phyloP scores from a whole-genome alignment of 2,329 filamentous ascomycete genomes.

The Ascochyta rabiei region DNA sequence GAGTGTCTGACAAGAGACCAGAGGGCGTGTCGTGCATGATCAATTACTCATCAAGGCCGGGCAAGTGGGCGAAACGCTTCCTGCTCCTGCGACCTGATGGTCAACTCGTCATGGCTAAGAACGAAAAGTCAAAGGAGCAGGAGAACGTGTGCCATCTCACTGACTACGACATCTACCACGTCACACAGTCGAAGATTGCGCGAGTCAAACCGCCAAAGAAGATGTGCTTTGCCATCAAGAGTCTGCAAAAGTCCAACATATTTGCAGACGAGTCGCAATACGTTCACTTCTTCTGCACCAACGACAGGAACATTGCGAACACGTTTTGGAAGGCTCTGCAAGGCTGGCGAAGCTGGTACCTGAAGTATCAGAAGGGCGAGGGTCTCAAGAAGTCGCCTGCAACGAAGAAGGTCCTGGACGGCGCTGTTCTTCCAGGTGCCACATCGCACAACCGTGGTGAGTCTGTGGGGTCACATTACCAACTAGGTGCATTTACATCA shows the following conservation, averaged over 20 bases:
- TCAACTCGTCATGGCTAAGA: conserved; percentile 75
- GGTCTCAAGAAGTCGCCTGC: conserved; percentile 51
- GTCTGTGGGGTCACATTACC: conserved; percentile 60
- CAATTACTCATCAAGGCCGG: conserved; percentile 79
- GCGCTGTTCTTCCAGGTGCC: conserved; percentile 17
- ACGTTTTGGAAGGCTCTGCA: conserved; percentile 75
- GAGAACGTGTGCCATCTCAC: conserved; percentile 80
- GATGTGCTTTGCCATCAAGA: conserved; percentile 86
- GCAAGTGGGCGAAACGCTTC: conserved; percentile 88
- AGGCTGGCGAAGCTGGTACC: conserved; percentile 88
- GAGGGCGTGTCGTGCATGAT: conserved; percentile 71
- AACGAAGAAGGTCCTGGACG: conserved; percentile 27
- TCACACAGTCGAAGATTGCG: conserved; percentile 69
- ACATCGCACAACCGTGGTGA: conserved; percentile 37
- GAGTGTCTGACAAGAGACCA: conserved; percentile 69
- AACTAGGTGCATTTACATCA: conserved; percentile 71
- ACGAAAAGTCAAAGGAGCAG: conserved; percentile 69
- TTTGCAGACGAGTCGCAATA: conserved; percentile 85
- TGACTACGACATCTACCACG: conserved; percentile 89
- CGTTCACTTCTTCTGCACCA: conserved; percentile 88
- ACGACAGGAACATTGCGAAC: conserved; percentile 70
- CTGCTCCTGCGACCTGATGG: conserved; percentile 76
- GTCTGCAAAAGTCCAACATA: conserved; percentile 84
- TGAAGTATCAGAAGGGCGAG: conserved; percentile 73
- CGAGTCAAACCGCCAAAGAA: conserved; percentile 85